Percentiles rank a stretch among this genome's conserved stretches.
These are phyloP conservation scores for Jatropha podagrica DNA, from an alignment of 441 rosid genomes.

Conservation along the genomic window DNA sequence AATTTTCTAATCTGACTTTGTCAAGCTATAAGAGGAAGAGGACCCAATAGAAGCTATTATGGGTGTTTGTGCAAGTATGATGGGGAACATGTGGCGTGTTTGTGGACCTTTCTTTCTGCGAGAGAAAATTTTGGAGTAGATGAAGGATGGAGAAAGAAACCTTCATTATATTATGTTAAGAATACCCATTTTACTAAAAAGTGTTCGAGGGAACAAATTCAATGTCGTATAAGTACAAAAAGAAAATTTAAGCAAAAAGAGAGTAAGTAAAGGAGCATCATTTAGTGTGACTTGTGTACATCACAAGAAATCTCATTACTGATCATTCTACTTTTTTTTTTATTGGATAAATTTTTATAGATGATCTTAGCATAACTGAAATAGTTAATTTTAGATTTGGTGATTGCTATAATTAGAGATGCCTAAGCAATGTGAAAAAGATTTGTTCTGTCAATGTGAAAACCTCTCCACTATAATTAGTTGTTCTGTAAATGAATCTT, in stretches of 20 bases:
- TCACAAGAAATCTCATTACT: constrained; percentile 15
- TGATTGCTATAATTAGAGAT: not conserved
- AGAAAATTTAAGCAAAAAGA: constrained; percentile 6
- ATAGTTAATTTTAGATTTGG: not conserved
- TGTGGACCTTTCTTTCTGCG: constrained; percentile 2
- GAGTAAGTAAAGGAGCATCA: constrained; percentile 4
- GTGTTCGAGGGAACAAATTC: constrained; percentile 17
- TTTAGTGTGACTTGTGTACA: not conserved
- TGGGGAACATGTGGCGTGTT: constrained; percentile 24
- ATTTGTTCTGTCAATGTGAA: not conserved
- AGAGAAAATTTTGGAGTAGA: constrained; percentile 14
- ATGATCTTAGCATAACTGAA: no score
- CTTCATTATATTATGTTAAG: not conserved
- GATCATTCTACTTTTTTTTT: constrained; percentile 10
- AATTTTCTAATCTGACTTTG: not conserved
- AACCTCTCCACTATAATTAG: not conserved
- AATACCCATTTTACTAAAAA: not conserved
- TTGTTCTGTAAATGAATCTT: not conserved
- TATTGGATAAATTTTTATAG: no score
- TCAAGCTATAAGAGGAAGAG: not conserved
- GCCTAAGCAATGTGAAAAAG: not conserved
- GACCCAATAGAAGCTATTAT: constrained; percentile 12
- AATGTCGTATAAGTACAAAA: constrained; percentile 20
- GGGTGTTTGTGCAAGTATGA: constrained; percentile 18
- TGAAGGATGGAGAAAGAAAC: not conserved